Conservation (phyloP, 2,329 filamentous ascomycete genomes). For the Scedosporium boydii region DNA sequence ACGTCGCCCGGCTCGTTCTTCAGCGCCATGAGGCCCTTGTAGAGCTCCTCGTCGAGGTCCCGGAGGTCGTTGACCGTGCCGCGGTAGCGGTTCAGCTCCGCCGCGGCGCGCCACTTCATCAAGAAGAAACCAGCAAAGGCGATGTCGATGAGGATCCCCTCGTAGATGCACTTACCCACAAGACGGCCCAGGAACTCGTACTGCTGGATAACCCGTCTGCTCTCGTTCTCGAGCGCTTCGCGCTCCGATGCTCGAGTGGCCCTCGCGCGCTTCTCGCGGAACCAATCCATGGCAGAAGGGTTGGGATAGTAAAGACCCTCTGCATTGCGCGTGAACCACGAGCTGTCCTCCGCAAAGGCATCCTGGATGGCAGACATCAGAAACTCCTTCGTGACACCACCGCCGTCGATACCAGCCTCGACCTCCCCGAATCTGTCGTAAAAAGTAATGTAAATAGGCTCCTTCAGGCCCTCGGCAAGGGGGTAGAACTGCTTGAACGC, state of each 20-base stretch:
- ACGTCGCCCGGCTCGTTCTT: slow-evolving; percentile 83
- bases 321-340: slow-evolving; percentile 68
- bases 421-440: slow-evolving; percentile 78
- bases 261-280: slow-evolving; percentile 45
- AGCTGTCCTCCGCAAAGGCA: slow-evolving; percentile 57
- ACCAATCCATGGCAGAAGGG: slow-evolving; percentile 64
- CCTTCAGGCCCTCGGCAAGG: slow-evolving; percentile 75
- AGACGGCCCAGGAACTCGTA: slow-evolving; percentile 91
- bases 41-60: slow-evolving; percentile 83
- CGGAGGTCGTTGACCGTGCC: slow-evolving; percentile 91
- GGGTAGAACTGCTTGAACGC: slow-evolving; percentile 76
- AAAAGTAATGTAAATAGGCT: slow-evolving; percentile 94
- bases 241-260: neutral
- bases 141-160: slow-evolving; percentile 89
- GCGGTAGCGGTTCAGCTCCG: slow-evolving; percentile 45
- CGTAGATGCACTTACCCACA: slow-evolving; percentile 93
- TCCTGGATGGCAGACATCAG: slow-evolving; percentile 80
- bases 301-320: slow-evolving; percentile 85
- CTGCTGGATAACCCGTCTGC: slow-evolving; percentile 49
- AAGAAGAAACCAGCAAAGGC: slow-evolving; percentile 93
- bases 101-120: slow-evolving; percentile 66
- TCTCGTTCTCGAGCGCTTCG: neutral
- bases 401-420: slow-evolving; percentile 93
- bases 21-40: slow-evolving; percentile 71
- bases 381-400: slow-evolving; percentile 96